phyloP scores from a whole-genome alignment of 441 rosid genomes.

The Pelargonium myrrhifolium region DNA sequence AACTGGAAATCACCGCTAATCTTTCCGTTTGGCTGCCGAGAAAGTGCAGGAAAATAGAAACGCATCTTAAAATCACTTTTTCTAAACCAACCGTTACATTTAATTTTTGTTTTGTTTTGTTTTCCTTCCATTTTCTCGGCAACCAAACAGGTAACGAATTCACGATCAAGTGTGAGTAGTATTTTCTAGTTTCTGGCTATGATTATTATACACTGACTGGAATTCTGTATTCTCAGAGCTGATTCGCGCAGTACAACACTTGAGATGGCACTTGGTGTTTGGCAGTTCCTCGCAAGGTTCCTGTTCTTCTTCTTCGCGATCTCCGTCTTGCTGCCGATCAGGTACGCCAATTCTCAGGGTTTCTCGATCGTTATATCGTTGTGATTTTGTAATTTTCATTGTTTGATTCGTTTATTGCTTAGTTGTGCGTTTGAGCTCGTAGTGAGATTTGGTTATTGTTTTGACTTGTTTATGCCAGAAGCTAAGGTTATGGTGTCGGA shows the following conservation, averaged over 20 bases:
- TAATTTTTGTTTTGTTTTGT: too few species aligned
- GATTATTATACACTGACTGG: neutral
- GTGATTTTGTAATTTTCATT: neutral
- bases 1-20: neutral
- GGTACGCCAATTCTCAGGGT: slow-evolving; percentile 23
- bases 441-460: neutral
- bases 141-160: too few species aligned
- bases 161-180: too few species aligned
- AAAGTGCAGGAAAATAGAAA: slow-evolving; percentile 1
- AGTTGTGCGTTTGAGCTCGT: neutral
- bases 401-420: neutral
- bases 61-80: neutral
- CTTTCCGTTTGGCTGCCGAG: neutral
- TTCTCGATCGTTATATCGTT: neutral
- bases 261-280: slow-evolving; percentile 19
- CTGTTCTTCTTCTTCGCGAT: slow-evolving; percentile 21
- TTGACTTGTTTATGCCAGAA: too few species aligned
- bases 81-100: too few species aligned
- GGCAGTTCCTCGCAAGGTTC: slow-evolving; percentile 10
- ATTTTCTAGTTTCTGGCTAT: too few species aligned
- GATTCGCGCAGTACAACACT: slow-evolving; percentile 11
- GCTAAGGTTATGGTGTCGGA: neutral
- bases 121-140: neutral
- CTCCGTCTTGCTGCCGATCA: slow-evolving; percentile 15
- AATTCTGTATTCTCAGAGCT: neutral